Base-by-base conservation (phyloP, 495 filamentous ascomycete genomes). In the Margaritispora aquatica region DNA sequence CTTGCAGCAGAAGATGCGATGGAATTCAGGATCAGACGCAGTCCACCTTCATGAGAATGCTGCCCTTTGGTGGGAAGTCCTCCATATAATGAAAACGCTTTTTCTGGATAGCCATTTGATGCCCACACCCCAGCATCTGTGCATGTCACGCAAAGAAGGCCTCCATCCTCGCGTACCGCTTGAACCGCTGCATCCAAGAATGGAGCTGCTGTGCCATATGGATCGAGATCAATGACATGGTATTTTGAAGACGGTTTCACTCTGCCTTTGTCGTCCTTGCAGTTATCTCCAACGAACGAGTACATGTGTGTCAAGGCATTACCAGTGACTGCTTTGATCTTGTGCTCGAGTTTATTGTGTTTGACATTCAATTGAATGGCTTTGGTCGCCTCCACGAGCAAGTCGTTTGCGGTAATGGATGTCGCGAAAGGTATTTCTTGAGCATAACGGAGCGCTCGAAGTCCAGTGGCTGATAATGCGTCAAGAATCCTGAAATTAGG, bases 291-390 rank as follows among this genome's bases (percentile, higher is more conserved):
- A n/a, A 82, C 67, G 15, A 84, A 65, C 34, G 73, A 74, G 67
- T 96, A 95, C 95, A 99, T 97, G 66, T 92, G 89, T n/a, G 82
- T 81, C 15, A 89, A 77, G 4, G 94, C 94, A 75, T 97, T 90
- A 36, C 86, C 87, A 34, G 82, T 81, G n/a, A 80, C 86, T 20
- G 86, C 76, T 13, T 74, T 80, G 54, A 99, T 88, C 59, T 85
- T 89, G 26, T 81, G 74, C 47, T 79, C 71, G 5, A 92, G 76
- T 29, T 77, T 72, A 70, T 97, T 99, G 70, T 96, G 88, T 53
- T 87, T 74, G 23, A 93, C 85, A 61, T 97, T 97, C 29, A 83
- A 71, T 59, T 84, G 81, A 70, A 97, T 97, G 1, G 90, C 84
- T 26, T 86, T 77, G 10, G 88, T 89, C 7, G 94, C 95, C 0